Base-by-base conservation (phyloP, 2,329 filamentous ascomycete genomes). In the Nigrospora sphaerica region DNA sequence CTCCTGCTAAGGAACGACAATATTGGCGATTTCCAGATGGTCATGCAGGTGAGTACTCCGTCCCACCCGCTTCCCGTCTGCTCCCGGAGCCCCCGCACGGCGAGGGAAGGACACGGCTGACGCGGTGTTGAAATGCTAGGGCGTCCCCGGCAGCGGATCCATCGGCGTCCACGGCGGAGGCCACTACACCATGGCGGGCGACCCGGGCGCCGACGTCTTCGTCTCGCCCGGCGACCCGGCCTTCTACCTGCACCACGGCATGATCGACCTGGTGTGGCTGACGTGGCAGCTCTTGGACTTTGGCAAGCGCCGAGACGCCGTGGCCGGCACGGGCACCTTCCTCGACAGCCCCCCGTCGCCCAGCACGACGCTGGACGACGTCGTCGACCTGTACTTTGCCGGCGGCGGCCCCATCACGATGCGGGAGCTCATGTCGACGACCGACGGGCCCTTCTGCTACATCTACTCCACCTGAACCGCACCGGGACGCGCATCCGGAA, bases 11-110 rank as follows among this genome's bases (percentile, higher is more conserved):
- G 48, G 12, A 49, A 50, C 45, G 13, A 46, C 16, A 55, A 64
- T 23, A 58, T 68, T 34, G 42, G 34, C n/a, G 55, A 54, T 16
- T 70, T 69, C 46, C 61, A 69, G 53, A 55, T 55, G 37, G 43
- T 45, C 18, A 63, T 69, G 61, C 63, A 69, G 23, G 23, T 28
- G 23, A 28, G 23, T 10, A 28, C 4, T 9, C 23, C 7, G 7
- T 28, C 23, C 23, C 10, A 28, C 7, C 23, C 23, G 7, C 23
- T 28, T 9, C 10, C 23, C 5, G 23, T 6, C 23, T 28, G 4
- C 23, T 9, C 6, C 19, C 6, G 4, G 7, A 9, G 5, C 23
- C 23, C 23, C 23, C 4, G n/a, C n/a, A n/a, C n/a, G n/a, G n/a
- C 23, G 2, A 9, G 23, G 23, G 23, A 10, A 9, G 23, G 23